Percentiles rank a stretch among this genome's conserved stretches.
Evolutionary conservation across 208 protist genomes (phyloP).

Genomic region (Leishmania major): DNA sequence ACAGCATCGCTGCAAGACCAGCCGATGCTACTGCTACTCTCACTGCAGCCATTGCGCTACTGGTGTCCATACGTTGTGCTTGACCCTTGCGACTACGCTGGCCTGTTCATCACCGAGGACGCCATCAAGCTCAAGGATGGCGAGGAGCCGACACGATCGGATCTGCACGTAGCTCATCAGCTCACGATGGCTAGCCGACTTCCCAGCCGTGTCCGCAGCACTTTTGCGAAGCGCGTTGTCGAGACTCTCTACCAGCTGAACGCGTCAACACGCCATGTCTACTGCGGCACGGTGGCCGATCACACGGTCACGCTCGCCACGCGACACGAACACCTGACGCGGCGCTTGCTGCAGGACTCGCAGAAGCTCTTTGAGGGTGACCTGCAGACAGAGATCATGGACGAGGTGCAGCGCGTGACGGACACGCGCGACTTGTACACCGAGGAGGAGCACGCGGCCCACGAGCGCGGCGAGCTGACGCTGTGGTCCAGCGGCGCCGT

Average conservation of each 20-base stretch:
- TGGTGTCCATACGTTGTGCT: constrained; percentile 79
- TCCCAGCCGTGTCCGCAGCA: constrained; percentile 37
- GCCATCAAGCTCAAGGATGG: constrained; percentile 32
- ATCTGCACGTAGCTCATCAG: constrained; percentile 41
- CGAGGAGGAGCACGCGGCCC: constrained; percentile 42
- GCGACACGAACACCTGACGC: constrained; percentile 54
- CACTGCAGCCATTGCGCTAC: constrained; percentile 77
- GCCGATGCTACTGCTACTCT: constrained; percentile 88
- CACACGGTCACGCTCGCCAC: constrained; percentile 71
- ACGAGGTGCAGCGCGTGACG: constrained; percentile 71
- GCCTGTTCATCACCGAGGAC: constrained; percentile 56
- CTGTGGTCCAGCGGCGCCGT: constrained; percentile 48
- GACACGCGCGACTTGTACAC: constrained; percentile 66
- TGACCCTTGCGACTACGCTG: constrained; percentile 70
- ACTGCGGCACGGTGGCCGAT: constrained; percentile 52
- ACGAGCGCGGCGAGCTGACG: constrained; percentile 13
- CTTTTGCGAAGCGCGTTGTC: constrained; percentile 40
- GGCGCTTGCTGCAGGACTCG: constrained; percentile 35
- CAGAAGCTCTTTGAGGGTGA: constrained; percentile 52
- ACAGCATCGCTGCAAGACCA: constrained; percentile 80
- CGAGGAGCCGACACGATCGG: constrained; percentile 25
- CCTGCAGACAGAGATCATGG: constrained; percentile 78
- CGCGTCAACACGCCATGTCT: constrained; percentile 30
- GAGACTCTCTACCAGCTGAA: constrained; percentile 24
- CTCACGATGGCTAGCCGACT: constrained; percentile 60